A percentile compares a stretch with the other conserved stretches of the same genome.
Evolutionary conservation across 306 rosid genomes (phyloP).

Genomic region (Cajanus cajan): DNA sequence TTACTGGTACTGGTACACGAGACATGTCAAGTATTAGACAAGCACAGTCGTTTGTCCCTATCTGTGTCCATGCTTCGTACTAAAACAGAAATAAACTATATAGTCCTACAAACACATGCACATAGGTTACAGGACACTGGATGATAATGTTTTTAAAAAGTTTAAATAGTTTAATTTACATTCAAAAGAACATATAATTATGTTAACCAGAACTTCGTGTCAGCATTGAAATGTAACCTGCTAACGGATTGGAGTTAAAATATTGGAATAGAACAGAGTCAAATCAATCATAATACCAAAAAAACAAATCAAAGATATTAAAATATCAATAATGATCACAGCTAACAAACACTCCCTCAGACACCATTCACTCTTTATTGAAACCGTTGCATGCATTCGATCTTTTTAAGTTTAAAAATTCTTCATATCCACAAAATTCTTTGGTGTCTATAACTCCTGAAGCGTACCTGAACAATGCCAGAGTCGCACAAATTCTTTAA

Average conservation of each 20-base stretch:
- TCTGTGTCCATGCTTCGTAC: not conserved
- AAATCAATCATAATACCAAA: not conserved
- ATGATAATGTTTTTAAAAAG: not conserved
- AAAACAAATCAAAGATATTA: not conserved
- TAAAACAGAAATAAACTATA: not conserved
- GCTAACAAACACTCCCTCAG: not conserved
- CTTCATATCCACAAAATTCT: not conserved
- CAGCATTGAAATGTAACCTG: not conserved
- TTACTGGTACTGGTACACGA: not conserved
- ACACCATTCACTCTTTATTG: not conserved
- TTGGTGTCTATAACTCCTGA: not conserved
- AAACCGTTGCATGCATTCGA: not conserved
- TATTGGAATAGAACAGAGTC: not conserved
- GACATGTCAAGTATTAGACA: not conserved
- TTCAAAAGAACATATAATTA: not conserved
- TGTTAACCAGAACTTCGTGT: constrained; percentile 7
- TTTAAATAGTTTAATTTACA: not conserved
- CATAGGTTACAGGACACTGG: not conserved
- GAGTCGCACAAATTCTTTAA: constrained; percentile 83
- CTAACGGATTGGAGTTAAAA: not conserved
- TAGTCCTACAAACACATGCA: not conserved
- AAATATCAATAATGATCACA: not conserved
- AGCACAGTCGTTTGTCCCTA: not conserved
- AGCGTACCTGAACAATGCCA: constrained; percentile 83
- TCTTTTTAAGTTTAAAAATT: not conserved